These are phyloP conservation scores for Candida neerlandica DNA, from an alignment of 1,139 yeast genomes.

Conservation along the genomic window DNA sequence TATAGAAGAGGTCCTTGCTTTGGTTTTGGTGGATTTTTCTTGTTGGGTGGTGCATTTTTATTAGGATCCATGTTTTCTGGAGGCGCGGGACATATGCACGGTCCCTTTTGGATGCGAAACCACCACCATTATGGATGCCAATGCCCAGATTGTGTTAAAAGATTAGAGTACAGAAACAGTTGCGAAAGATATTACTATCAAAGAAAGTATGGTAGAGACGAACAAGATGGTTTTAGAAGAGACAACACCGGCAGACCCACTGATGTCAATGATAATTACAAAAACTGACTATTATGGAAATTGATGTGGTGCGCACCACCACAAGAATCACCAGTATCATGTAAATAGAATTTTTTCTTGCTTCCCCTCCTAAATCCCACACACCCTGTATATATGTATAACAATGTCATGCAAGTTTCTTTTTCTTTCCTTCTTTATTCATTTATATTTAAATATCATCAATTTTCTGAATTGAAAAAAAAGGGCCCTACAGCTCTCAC, in stretches of 20 bases:
- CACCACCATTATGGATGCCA: slow-evolving; percentile 9
- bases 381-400: not conserved
- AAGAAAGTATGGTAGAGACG: not conserved
- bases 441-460: not conserved
- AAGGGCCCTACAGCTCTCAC: not conserved
- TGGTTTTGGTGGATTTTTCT: slow-evolving; percentile 11
- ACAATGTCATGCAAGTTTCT: not conserved
- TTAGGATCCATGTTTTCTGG: slow-evolving; percentile 8
- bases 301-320: slow-evolving; percentile 2
- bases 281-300: slow-evolving; percentile 1
- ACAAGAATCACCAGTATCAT: not conserved
- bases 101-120: not conserved
- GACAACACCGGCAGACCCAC: not conserved
- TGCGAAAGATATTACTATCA: slow-evolving; percentile 3
- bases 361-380: not conserved
- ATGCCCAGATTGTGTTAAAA: slow-evolving; percentile 10
- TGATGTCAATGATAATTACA: not conserved
- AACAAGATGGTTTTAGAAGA: slow-evolving; percentile 8
- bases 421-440: not conserved
- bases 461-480: not conserved
- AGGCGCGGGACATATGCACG: not conserved
- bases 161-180: slow-evolving; percentile 1
- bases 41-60: slow-evolving; percentile 10
- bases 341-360: not conserved
- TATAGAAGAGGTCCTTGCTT: slow-evolving; percentile 8